Evolutionary conservation across 768 basidiomycete species (phyloP).

Genomic region (Cytidiella melzeri): DNA sequence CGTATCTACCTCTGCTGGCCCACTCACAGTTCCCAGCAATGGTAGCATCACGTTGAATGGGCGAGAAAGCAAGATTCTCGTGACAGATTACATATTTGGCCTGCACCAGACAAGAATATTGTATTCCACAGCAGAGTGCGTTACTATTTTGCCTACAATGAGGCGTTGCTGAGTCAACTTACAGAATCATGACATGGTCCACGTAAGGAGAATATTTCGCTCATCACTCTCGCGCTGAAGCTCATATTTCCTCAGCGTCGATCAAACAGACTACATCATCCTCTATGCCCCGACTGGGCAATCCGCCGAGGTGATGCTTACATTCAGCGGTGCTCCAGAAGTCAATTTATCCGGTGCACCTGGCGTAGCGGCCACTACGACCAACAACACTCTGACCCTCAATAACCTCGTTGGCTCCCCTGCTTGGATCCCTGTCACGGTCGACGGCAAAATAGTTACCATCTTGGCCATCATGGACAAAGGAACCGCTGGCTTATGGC

Average conservation of each 20-base stretch:
- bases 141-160: not conserved
- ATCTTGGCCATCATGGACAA: conserved; percentile 37
- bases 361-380: conserved; percentile 28
- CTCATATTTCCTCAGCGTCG: conserved; percentile 28
- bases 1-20: conserved; percentile 37
- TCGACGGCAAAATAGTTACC: conserved; percentile 24
- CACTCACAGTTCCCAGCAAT: conserved; percentile 31
- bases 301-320: conserved; percentile 38
- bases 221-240: not conserved
- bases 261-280: conserved; percentile 35
- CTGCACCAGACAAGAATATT: conserved; percentile 27
- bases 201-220: conserved; percentile 30
- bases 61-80: conserved; percentile 43
- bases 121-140: conserved; percentile 44
- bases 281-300: conserved; percentile 37
- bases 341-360: conserved; percentile 26
- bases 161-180: not conserved
- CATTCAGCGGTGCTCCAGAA: conserved; percentile 26
- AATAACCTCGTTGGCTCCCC: conserved; percentile 31
- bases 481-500: conserved; percentile 40
- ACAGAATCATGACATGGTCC: conserved; percentile 49
- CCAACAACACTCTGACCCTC: conserved; percentile 34
- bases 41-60: conserved; percentile 38
- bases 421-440: conserved; percentile 30
- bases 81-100: conserved; percentile 45